Evolutionary conservation across 768 basidiomycete genomes (phyloP), one percentile per base, ranked within the genome.

Genomic region (Psilocybe azurescens): DNA sequence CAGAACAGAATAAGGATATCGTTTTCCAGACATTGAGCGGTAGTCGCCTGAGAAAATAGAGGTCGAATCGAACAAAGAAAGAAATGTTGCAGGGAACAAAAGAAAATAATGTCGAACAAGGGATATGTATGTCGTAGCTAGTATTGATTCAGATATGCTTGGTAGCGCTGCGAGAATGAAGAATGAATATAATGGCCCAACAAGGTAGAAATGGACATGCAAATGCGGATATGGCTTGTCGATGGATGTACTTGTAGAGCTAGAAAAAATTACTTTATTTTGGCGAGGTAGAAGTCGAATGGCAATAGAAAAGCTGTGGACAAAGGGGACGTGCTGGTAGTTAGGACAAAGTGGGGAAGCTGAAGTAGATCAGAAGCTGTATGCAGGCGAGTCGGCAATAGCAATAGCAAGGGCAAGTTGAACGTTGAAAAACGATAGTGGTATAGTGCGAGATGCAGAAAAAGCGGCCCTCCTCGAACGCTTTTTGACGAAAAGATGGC

Each of bases 41-140:
- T 13, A 13, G 49, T 39, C 53, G 33, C 33, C 33, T 36, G 33
- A 36, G 33, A 36, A 36, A 7, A 36, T 36, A 52, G 59, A 59
- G 24, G 49, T 28, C 49, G 32, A 63, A 55, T 58, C 63, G 24
- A 33, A 56, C 51, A 50, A 41, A 56, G 51, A 48, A 53, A 64
- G 54, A 55, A 67, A 59, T 50, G 57, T 53, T 47, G 56, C 41
- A 57, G 39, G 55, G 32, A 62, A 62, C 56, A 63, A 61, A 46
- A 60, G 48, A 46, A 52, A 13, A 66, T 62, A 57, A 53, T 41
- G 39, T 47, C 38, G 33, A 30, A 38, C 51, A 46, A 41, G 39
- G 50, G n/a, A 28, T 48, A 63, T n/a, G 53, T 59, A 60, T 59
- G 58, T 59, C 47, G 38, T 30, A 53, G 58, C 38, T 56, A 63